Evolutionary conservation across 2,329 filamentous ascomycete species (phyloP), one percentile per base, ranked within the genome.

Genomic region (Chaetomium strumarium): DNA sequence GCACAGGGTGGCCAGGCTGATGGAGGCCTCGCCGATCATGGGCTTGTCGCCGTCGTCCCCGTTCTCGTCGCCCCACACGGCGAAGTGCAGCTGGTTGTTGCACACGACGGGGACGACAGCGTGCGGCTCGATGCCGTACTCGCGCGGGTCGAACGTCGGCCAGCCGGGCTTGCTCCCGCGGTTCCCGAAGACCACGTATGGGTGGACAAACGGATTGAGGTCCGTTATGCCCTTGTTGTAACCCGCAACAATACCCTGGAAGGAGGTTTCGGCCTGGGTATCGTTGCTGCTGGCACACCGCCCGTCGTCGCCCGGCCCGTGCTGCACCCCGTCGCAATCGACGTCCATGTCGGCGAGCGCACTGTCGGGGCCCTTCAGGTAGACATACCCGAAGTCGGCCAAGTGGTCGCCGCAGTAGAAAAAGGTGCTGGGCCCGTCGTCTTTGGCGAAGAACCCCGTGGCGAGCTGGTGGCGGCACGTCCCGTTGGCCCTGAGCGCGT

Each of bases 71-170:
- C 76, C 77, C 75, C 75, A 79, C 40, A 80, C 64, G 3, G 75
- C 77, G 57, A 14, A 29, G 3, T 52, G 72, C 72, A 80, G 62
- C 55, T 78, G 68, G 31, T 71, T 65, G 16, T 71, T 70, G 54
- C 79, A 82, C 7, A 81, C 73, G 4, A 81, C 75, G 0, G 77
- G 77, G 58, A 83, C 75, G 11, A 82, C 65, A 47, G 75, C 76
- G 53, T 81, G 62, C 2, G 75, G 75, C 60, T 75, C 57, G 20
- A 82, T 69, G 0, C 72, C 72, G 16, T 68, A 61, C 2, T 67
- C 40, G 29, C 63, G 47, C 0, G 76, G 75, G 42, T 75, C 63
- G 42, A 76, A 79, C 0, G 60, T 67, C 17, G 65, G 63, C 53
- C 63, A 71, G 10, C 62, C 66, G 3, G 49, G 30, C 14, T 62